Conservation (phyloP, 495 filamentous ascomycete species). For the Physcia stellaris region DNA sequence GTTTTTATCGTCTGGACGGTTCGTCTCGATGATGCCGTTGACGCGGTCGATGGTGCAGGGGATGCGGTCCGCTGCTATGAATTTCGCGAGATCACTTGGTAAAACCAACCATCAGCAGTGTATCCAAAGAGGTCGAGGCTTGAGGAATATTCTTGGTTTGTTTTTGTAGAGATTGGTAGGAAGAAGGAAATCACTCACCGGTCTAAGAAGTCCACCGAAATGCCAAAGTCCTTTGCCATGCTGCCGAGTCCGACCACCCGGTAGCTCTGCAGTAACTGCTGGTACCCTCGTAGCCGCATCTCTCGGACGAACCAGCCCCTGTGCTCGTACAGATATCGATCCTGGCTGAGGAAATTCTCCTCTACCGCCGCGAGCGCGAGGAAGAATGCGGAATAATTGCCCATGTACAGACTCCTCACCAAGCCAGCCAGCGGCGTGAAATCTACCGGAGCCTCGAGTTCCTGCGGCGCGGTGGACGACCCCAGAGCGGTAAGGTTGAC, state of each 20-base stretch:
- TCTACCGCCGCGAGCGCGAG: constrained; percentile 80
- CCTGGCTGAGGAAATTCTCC: constrained; percentile 82
- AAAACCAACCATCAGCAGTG: no score
- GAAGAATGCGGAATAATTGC: constrained; percentile 90
- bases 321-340: constrained; percentile 89
- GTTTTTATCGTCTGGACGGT: constrained; percentile 95
- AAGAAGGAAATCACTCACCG: constrained; percentile 38
- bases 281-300: constrained; percentile 91
- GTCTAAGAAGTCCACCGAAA: constrained; percentile 90
- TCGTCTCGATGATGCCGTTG: constrained; percentile 94
- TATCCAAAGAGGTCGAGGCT: no score
- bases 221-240: constrained; percentile 94
- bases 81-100: constrained; percentile 85
- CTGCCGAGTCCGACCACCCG: constrained; percentile 86
- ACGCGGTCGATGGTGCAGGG: constrained; percentile 96
- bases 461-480: constrained; percentile 48
- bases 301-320: constrained; percentile 92
- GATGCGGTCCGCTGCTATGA: constrained; percentile 88
- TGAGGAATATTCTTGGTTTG: not conserved
- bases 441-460: constrained; percentile 62
- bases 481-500: constrained; percentile 78
- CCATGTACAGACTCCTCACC: constrained; percentile 81
- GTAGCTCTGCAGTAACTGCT: constrained; percentile 95
- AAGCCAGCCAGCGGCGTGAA: constrained; percentile 71
- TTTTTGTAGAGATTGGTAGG: not conserved